Evolutionary conservation across 352 stramenopile genomes (phyloP), one percentile per base, ranked within the genome.

Genomic region (Phytopythium vexans): DNA sequence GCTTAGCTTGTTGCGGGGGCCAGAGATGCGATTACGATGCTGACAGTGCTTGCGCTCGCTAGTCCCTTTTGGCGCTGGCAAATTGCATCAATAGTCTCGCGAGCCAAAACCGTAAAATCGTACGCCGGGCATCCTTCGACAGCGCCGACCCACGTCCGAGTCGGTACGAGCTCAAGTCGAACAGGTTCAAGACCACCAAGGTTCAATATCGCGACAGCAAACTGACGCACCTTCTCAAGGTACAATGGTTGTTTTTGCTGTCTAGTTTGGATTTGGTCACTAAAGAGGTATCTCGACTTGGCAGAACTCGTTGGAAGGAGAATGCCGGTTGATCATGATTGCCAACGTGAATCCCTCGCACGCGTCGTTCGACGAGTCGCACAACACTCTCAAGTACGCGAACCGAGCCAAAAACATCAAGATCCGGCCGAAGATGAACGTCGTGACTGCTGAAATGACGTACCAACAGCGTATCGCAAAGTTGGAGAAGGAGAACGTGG

Each of bases 331-430:
- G 10, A 80, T 97, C 3, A 97, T 96, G 87, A 96, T 96, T 44
- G 86, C 87, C 16, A 95, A 94, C 42, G 78, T 96, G 36, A 92
- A 83, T 46, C 75, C 77, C 35, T 82, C 87, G 1, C 70, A 86
- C 32, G 68, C 72, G 10, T 85, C 68, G 41, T 96, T 96, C 51
- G 88, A 96, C 47, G 88, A 96, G 57, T 94, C 83, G 2, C 76
- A 95, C 52, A 96, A 96, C 62, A 96, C 88, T 9, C 69, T 96
- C 15, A 96, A 96, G 70, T 86, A 84, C 46, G 88, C 88, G 7
- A 95, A 95, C 41, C 74, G 88, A 11, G 88, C 88, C 31, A 96
- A 96, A 63, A 94, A 94, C 54, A 96, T 96, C 66, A 94, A 95
- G 56, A 96, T 89, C 34, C 78, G 85, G 8, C 81, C 87, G 1